Percentiles rank a stretch among this genome's conserved stretches.
phyloP scores from a whole-genome alignment of 257 asterid genomes.

The Nicotiana undulata region DNA sequence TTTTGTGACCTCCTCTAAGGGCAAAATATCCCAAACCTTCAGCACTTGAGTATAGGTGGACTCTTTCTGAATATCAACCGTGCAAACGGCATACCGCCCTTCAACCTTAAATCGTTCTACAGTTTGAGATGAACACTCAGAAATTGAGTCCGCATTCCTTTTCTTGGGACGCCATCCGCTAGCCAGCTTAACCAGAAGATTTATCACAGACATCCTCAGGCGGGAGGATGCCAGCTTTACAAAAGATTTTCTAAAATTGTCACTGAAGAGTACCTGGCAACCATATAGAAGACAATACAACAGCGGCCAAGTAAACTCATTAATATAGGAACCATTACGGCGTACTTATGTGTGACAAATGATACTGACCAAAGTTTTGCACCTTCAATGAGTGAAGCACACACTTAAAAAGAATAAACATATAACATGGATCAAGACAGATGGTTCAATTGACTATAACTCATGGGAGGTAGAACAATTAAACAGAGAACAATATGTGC shows the following conservation, averaged over 20 bases:
- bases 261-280: slow-evolving; percentile 52
- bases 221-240: slow-evolving; percentile 20
- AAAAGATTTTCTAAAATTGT: slow-evolving; percentile 48
- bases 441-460: not conserved
- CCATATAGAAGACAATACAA: not conserved
- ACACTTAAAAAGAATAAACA: not conserved
- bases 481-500: not conserved
- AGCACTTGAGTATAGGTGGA: slow-evolving; percentile 39
- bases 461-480: not conserved
- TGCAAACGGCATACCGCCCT: slow-evolving; percentile 35
- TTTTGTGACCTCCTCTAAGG: slow-evolving; percentile 35
- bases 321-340: not conserved
- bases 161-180: slow-evolving; percentile 72
- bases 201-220: slow-evolving; percentile 29
- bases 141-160: slow-evolving; percentile 31
- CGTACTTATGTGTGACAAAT: not conserved
- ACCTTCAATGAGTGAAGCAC: not conserved
- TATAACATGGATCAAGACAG: not conserved
- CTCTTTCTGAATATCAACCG: slow-evolving; percentile 40
- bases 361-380: not conserved
- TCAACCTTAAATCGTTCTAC: slow-evolving; percentile 51
- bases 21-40: slow-evolving; percentile 57
- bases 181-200: slow-evolving; percentile 41
- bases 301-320: not conserved
- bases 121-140: slow-evolving; percentile 35